Percentiles rank a stretch among this genome's conserved stretches.
These are phyloP conservation scores for Diplodia seriata DNA, from an alignment of 2,329 filamentous ascomycete genomes.

Conservation along the genomic window DNA sequence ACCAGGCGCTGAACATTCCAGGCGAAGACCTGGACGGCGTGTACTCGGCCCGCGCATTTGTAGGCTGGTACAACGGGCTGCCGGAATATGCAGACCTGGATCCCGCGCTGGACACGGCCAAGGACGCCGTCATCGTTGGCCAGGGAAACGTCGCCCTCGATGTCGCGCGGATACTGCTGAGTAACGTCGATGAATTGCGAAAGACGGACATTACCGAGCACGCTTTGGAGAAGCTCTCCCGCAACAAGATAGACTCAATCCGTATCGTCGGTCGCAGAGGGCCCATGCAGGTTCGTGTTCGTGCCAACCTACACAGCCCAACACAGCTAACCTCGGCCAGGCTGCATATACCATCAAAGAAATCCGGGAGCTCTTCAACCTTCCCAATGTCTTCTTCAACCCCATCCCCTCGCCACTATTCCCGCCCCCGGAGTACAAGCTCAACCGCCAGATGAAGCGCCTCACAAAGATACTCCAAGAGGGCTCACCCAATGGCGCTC, in stretches of 20 bases:
- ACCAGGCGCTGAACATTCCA: conserved; percentile 77
- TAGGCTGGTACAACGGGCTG: conserved; percentile 98
- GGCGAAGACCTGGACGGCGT: conserved; percentile 81
- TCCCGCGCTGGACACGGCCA: conserved; percentile 76
- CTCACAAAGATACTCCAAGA: conserved; percentile 83
- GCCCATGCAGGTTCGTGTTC: conserved; percentile 74
- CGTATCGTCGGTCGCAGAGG: conserved; percentile 89
- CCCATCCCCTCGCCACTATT: conserved; percentile 71
- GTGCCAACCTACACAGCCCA: conserved; percentile 36
- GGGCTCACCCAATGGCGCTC: conserved; percentile 62
- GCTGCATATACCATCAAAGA: conserved; percentile 97
- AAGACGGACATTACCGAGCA: conserved; percentile 89
- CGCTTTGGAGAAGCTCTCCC: conserved; percentile 75
- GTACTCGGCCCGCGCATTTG: conserved; percentile 88
- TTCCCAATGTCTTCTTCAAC: conserved; percentile 74
- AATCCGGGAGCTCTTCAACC: conserved; percentile 81
- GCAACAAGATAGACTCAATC: conserved; percentile 78
- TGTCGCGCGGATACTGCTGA: conserved; percentile 85
- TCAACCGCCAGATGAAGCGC: conserved; percentile 77
- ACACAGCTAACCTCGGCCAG: conserved; percentile 52
- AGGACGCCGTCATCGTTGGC: conserved; percentile 86
- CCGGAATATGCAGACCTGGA: conserved; percentile 77
- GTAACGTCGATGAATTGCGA: conserved; percentile 73
- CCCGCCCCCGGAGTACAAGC: conserved; percentile 69
- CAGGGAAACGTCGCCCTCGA: conserved; percentile 97